Base-by-base conservation (phyloP, 140 eudicot genomes). In the Erigeron philadelphicus region DNA sequence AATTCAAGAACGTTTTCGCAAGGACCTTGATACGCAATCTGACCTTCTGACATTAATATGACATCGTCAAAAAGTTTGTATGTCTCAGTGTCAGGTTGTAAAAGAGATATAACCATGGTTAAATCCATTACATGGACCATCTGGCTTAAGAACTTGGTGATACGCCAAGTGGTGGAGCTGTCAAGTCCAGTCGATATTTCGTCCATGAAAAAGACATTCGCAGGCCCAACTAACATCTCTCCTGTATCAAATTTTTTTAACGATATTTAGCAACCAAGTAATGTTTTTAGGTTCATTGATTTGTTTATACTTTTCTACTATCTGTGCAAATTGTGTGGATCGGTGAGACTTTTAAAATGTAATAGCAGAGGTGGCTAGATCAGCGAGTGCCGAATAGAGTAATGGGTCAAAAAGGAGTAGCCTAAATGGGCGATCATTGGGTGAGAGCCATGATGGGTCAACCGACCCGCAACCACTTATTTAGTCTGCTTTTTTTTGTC, bases 191-290 rank as follows among this genome's bases (percentile, higher is more conserved):
- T 84, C 3, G 89, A 84, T 64, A 81, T 84, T 78, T 81, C 86
- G 23, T 84, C 89, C 89, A 84, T 84, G 55, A 75, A 75, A 31
- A 84, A 72, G 2, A 68, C 86, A 66, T 75, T 72, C 57, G 86
- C 86, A 17, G 86, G 86, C 11, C 89, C 89, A 42, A 84, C 89
- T 79, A 84, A 81, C 86, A 81, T 78, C 64, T 84, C 89, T 41
- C 89, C 86, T 84, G 63, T 64, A 56, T 13, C 61, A 49, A 66
- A 54, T 61, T 71, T 59, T 56, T 40, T 44, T 15, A n/a, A n/a
- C n/a, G n/a, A n/a, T n/a, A 19, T 23, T 23, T 42, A 72, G 53
- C 17, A 72, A 71, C 41, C 40, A 61, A 48, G 38, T 49, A 62
- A 12, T 19, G 7, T 19, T 6, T 6, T 18, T 31, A 31, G 38